Evolutionary conservation across 2,329 filamentous ascomycete genomes (phyloP).

Genomic region (Fusarium sp.): DNA sequence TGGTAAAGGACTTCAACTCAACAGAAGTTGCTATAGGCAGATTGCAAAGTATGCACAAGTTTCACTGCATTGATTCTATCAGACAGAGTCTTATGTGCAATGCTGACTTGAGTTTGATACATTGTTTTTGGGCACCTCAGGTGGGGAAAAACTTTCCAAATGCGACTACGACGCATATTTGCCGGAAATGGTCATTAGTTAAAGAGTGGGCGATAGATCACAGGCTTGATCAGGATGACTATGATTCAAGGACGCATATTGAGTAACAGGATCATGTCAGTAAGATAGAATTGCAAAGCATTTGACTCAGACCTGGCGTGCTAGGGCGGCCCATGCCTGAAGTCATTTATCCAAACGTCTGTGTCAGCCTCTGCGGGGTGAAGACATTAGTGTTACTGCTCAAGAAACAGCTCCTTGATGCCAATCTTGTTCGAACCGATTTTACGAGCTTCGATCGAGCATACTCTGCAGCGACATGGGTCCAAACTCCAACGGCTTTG

Average conservation of each 20-base stretch:
- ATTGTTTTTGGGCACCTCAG: background rate
- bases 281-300: no score
- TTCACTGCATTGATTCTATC: constrained; percentile 1
- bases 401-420: no score
- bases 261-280: background rate
- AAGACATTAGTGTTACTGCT: no score
- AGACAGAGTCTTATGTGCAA: background rate
- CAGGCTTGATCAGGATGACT: background rate
- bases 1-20: background rate
- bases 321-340: no score
- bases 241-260: background rate
- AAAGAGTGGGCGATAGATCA: background rate
- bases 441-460: background rate
- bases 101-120: background rate
- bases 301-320: no score
- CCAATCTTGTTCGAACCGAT: background rate
- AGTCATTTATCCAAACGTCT: no score
- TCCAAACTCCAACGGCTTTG: background rate
- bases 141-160: background rate
- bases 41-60: background rate
- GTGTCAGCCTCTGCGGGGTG: no score
- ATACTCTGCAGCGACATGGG: background rate
- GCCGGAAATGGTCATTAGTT: background rate
- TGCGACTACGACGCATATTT: background rate
- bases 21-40: background rate